These are phyloP conservation scores for Wickerhamomyces bovis DNA, from an alignment of 805 yeast species.

Conservation along the genomic window DNA sequence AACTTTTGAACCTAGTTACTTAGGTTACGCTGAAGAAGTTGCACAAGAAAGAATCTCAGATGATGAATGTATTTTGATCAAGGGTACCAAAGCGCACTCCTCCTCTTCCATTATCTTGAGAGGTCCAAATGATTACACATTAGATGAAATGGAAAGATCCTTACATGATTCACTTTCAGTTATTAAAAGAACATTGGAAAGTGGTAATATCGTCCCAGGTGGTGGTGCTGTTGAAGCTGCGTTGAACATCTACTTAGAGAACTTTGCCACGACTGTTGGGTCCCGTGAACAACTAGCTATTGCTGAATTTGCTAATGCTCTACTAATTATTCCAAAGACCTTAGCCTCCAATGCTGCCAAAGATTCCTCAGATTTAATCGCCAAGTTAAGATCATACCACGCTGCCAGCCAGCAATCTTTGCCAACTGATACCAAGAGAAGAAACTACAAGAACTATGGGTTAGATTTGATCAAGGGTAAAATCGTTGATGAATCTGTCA, in stretches of 20 bases:
- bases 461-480: constrained; percentile 88
- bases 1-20: constrained; percentile 66
- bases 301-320: constrained; percentile 91
- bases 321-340: constrained; percentile 91
- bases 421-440: constrained; percentile 77
- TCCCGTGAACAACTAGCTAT: constrained; percentile 97
- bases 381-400: constrained; percentile 93
- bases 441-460: constrained; percentile 85
- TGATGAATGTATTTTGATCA: constrained; percentile 93
- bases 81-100: constrained; percentile 90
- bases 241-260: constrained; percentile 87
- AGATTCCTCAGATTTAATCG: constrained; percentile 90
- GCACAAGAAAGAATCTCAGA: constrained; percentile 85
- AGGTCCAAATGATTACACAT: constrained; percentile 91
- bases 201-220: constrained; percentile 94
- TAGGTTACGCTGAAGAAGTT: constrained; percentile 92
- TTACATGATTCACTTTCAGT: constrained; percentile 91
- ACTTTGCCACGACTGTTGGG: constrained; percentile 96
- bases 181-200: constrained; percentile 91
- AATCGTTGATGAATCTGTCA: constrained; percentile 74
- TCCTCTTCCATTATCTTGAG: constrained; percentile 88
- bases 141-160: constrained; percentile 98
- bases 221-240: constrained; percentile 99
- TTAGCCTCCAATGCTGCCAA: constrained; percentile 96
- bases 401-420: constrained; percentile 88